A percentile compares a stretch with the other conserved stretches of the same genome.
These are phyloP conservation scores for Phytophthora pseudosyringae DNA, from an alignment of 352 stramenopile genomes.

Conservation along the genomic window DNA sequence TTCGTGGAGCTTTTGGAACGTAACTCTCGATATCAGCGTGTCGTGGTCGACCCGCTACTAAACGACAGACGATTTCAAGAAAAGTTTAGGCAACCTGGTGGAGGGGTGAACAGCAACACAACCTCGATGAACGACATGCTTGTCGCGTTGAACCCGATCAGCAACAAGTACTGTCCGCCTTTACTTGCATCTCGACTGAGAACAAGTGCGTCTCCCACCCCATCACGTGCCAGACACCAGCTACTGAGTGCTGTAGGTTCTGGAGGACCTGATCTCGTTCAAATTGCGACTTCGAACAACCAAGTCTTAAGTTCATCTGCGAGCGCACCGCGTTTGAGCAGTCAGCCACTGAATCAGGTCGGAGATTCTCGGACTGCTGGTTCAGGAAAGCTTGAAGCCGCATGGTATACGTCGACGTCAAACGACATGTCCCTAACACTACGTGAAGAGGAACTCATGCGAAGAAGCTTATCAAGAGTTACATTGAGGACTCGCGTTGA, in stretches of 20 bases:
- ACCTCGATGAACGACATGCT: slow-evolving; percentile 54
- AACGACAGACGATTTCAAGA: slow-evolving; percentile 64
- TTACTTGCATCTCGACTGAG: slow-evolving; percentile 56
- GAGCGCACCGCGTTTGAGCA: background rate
- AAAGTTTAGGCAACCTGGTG: slow-evolving; percentile 52
- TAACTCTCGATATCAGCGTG: slow-evolving; percentile 51
- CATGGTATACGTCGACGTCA: slow-evolving; percentile 3
- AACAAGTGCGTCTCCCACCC: slow-evolving; percentile 7
- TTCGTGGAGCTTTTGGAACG: slow-evolving; percentile 72
- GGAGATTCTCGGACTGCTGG: background rate
- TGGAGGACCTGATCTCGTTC: background rate
- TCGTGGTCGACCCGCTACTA: slow-evolving; percentile 63
- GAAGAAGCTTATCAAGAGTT: slow-evolving; percentile 66
- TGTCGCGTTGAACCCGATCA: slow-evolving; percentile 46
- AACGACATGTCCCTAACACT: slow-evolving; percentile 16
- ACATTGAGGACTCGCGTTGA: slow-evolving; percentile 61
- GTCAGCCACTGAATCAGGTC: background rate
- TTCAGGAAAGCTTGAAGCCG: background rate
- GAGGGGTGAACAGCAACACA: slow-evolving; percentile 25
- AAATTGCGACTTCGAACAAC: slow-evolving; percentile 6
- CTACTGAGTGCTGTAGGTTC: background rate
- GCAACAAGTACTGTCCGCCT: slow-evolving; percentile 63
- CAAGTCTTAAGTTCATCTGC: slow-evolving; percentile 5
- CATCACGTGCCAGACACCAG: background rate
- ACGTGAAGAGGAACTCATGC: slow-evolving; percentile 55